phyloP scores from a whole-genome alignment of 257 asterid genomes.

The Haberlea rhodopensis region DNA sequence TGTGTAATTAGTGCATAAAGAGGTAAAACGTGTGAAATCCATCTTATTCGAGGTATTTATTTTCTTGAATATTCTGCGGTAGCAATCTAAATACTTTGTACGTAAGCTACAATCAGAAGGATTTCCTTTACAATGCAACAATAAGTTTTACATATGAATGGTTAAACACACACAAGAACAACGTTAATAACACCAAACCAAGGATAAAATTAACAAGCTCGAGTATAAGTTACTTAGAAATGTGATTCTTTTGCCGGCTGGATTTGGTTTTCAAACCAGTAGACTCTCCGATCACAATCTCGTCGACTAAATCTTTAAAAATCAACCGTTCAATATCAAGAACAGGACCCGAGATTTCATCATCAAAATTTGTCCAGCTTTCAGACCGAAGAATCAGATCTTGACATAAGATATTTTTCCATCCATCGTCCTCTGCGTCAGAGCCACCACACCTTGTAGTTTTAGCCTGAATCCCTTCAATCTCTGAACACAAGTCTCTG shows the following conservation, averaged over 20 bases:
- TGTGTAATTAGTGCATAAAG: too few relatives aligned
- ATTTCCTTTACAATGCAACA: constrained; percentile 25
- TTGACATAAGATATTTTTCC: constrained; percentile 52
- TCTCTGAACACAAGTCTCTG: constrained; percentile 68
- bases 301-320: constrained; percentile 78
- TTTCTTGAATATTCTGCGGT: constrained; percentile 17
- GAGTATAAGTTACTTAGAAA: constrained; percentile 35
- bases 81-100: constrained; percentile 7
- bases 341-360: constrained; percentile 62
- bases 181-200: constrained; percentile 11
- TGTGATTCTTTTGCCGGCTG: constrained; percentile 47
- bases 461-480: constrained; percentile 52
- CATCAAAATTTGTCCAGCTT: constrained; percentile 51
- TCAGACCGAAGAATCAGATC: constrained; percentile 56
- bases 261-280: constrained; percentile 45
- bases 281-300: constrained; percentile 71
- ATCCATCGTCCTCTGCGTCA: constrained; percentile 51
- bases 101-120: constrained; percentile 11
- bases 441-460: constrained; percentile 38
- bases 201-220: neutral
- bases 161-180: constrained; percentile 14
- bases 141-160: constrained; percentile 4
- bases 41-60: neutral
- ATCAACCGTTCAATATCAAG: constrained; percentile 79
- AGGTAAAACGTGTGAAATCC: too few relatives aligned